phyloP scores from a whole-genome alignment of 2,329 filamentous ascomycete genomes.

The Scorias spongiosa region DNA sequence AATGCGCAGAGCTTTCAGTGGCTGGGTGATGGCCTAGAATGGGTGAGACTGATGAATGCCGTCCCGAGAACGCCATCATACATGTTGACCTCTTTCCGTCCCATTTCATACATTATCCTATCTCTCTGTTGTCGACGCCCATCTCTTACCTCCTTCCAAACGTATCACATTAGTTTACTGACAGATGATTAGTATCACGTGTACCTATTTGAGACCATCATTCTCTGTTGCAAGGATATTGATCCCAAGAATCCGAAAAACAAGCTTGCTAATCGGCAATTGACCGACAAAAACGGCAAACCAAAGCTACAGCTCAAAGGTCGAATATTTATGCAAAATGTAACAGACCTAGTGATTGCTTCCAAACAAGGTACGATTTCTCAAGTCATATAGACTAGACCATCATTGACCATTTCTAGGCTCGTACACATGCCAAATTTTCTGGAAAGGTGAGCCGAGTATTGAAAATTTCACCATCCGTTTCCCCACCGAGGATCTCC shows the following conservation, averaged over 20 bases:
- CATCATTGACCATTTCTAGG: constrained; percentile 34
- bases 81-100: no score
- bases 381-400: not conserved
- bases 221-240: constrained; percentile 93
- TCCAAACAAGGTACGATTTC: constrained; percentile 62
- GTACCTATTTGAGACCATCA: constrained; percentile 88
- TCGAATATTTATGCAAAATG: constrained; percentile 97
- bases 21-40: not conserved
- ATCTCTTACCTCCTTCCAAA: no score
- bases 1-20: not conserved
- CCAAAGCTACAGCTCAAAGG: constrained; percentile 76
- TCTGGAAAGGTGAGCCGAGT: constrained; percentile 93
- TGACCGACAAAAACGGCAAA: constrained; percentile 59
- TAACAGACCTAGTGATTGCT: constrained; percentile 81
- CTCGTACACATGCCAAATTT: constrained; percentile 90
- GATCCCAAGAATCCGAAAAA: constrained; percentile 68
- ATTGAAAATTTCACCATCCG: constrained; percentile 95
- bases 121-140: no score
- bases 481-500: constrained; percentile 77
- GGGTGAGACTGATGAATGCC: not conserved
- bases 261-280: constrained; percentile 55
- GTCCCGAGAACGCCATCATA: no score
- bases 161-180: not conserved
- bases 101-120: no score
- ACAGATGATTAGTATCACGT: constrained; percentile 62